Evolutionary conservation across 2,329 filamentous ascomycete species (phyloP).

Genomic region (Phialemonium atrogriseum): DNA sequence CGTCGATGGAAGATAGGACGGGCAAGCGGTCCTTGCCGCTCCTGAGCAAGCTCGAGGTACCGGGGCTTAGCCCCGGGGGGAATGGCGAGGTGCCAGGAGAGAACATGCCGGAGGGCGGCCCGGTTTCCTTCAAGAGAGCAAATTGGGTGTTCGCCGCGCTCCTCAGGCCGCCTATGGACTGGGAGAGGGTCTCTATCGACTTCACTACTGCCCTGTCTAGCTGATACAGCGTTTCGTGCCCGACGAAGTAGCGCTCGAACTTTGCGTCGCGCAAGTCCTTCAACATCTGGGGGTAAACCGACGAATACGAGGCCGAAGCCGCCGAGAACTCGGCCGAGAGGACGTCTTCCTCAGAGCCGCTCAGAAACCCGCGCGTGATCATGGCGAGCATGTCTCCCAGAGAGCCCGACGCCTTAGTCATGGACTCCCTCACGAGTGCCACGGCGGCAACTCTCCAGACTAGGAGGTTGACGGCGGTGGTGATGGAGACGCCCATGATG

Average conservation of each 20-base stretch:
- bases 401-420: slow-evolving; percentile 65
- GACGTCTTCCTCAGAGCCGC: slow-evolving; percentile 72
- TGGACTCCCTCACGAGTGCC: slow-evolving; percentile 61
- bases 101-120: slow-evolving; percentile 18
- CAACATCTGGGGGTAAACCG: slow-evolving; percentile 61
- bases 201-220: slow-evolving; percentile 74
- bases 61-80: slow-evolving; percentile 20
- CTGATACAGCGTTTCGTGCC: slow-evolving; percentile 69
- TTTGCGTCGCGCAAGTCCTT: slow-evolving; percentile 79
- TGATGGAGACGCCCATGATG: slow-evolving; percentile 64
- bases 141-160: slow-evolving; percentile 90
- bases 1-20: slow-evolving; percentile 53
- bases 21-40: slow-evolving; percentile 34
- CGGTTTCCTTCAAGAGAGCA: slow-evolving; percentile 61
- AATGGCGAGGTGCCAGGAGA: slow-evolving; percentile 22
- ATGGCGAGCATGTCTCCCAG: slow-evolving; percentile 74
- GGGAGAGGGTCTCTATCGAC: slow-evolving; percentile 75
- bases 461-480: slow-evolving; percentile 66
- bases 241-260: slow-evolving; percentile 77
- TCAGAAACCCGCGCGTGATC: slow-evolving; percentile 77
- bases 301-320: slow-evolving; percentile 55
- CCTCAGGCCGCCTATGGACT: slow-evolving; percentile 82
- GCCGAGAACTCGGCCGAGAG: slow-evolving; percentile 55
- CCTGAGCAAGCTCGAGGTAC: slow-evolving; percentile 25
- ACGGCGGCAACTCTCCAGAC: slow-evolving; percentile 75